A percentile compares a stretch with the other conserved stretches of the same genome.
These are phyloP conservation scores for Puccinia brachypodii DNA, from an alignment of 1,284 basidiomycete species.

Conservation along the genomic window DNA sequence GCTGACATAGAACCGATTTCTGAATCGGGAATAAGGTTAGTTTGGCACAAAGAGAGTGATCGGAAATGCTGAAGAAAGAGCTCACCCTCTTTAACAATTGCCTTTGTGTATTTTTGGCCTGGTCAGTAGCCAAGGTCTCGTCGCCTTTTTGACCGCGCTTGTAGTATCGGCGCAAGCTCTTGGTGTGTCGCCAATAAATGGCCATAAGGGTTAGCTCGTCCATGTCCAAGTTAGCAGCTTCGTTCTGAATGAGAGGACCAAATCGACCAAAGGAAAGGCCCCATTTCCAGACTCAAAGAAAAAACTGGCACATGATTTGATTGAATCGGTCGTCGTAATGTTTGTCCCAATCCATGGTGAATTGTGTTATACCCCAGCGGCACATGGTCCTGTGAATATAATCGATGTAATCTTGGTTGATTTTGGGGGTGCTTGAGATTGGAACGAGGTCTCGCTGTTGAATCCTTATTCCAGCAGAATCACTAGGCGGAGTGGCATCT, in stretches of 20 bases:
- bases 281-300: conserved; percentile 37
- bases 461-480: conserved; percentile 1
- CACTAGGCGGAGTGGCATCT: not conserved
- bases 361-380: conserved; percentile 10
- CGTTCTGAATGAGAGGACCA: conserved; percentile 3
- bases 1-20: conserved; percentile 18
- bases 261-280: not conserved
- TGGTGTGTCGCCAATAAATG: conserved; percentile 22
- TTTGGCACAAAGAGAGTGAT: not conserved
- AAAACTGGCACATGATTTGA: too few species aligned
- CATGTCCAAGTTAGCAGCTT: conserved; percentile 20
- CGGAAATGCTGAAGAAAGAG: not conserved
- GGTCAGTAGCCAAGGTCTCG: too few species aligned
- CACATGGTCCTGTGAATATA: conserved; percentile 25
- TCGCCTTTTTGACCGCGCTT: too few species aligned
- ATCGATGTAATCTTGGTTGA: conserved; percentile 20
- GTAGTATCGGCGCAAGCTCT: not conserved
- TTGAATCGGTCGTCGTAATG: conserved; percentile 16
- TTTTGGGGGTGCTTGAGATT: conserved; percentile 22
- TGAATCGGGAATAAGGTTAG: not conserved
- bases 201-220: not conserved
- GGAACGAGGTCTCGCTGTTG: not conserved
- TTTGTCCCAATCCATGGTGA: conserved; percentile 31
- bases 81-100: not conserved
- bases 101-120: too few species aligned